A percentile compares a stretch with the other conserved stretches of the same genome.
Conservation (phyloP, 73 alveolate species). For the Symbiodinium pilosum region DNA sequence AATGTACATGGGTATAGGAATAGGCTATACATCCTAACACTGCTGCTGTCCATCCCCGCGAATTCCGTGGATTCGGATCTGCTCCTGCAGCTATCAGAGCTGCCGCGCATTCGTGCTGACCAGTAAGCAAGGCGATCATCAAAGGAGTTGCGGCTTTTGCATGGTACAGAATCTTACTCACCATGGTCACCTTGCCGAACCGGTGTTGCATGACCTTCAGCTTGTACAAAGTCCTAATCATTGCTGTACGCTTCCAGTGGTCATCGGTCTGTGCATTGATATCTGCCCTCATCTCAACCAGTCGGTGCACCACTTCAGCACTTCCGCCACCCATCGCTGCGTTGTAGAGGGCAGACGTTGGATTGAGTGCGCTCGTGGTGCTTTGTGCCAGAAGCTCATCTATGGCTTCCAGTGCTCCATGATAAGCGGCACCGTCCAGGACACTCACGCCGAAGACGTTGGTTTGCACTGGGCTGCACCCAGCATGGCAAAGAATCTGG, state of each 20-base stretch:
- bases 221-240: not conserved
- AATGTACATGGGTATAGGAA: no score
- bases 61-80: not conserved
- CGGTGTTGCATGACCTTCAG: conserved; percentile 11
- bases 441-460: conserved; percentile 8
- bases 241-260: not conserved
- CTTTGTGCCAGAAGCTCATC: not conserved
- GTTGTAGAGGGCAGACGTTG: not conserved
- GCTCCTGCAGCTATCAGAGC: conserved; percentile 22
- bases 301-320: conserved; percentile 47
- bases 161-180: not conserved
- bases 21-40: no score
- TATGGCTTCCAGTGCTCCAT: conserved; percentile 13
- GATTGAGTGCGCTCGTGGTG: not conserved
- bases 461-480: conserved; percentile 27
- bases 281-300: conserved; percentile 40
- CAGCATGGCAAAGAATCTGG: conserved; percentile 13
- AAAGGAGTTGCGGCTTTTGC: conserved; percentile 17
- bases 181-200: not conserved
- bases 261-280: conserved; percentile 22
- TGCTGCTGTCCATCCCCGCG: conserved; percentile 49
- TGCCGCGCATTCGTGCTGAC: conserved; percentile 34
- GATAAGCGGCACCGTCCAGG: conserved; percentile 7
- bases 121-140: conserved; percentile 16
- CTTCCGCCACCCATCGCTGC: conserved; percentile 12